A percentile compares a stretch with the other conserved stretches of the same genome.
These are phyloP conservation scores for Hymenoscyphus fructigenus DNA, from an alignment of 2,329 filamentous ascomycete genomes.

Conservation along the genomic window DNA sequence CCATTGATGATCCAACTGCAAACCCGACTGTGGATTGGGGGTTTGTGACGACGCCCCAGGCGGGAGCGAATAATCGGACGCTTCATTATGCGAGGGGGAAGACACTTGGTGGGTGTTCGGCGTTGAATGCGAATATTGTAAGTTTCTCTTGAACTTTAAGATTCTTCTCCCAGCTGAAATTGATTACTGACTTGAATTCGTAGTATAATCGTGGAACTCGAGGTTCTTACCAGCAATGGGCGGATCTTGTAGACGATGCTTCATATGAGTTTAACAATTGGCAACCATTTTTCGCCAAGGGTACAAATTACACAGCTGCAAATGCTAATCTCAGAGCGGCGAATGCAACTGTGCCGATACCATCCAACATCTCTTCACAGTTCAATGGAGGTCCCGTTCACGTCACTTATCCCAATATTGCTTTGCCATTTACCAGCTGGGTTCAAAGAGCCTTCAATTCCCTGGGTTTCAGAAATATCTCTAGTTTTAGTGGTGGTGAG, in stretches of 20 bases:
- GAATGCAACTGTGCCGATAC: conserved; percentile 35
- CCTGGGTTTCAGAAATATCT: conserved; percentile 39
- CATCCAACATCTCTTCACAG: conserved; percentile 32
- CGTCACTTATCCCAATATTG: conserved; percentile 17
- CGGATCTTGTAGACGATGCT: conserved; percentile 40
- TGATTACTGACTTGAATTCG: conserved; percentile 29
- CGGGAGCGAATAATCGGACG: conserved; percentile 15
- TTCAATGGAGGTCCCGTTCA: conserved; percentile 22
- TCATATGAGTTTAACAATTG: conserved; percentile 48
- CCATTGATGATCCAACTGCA: neutral
- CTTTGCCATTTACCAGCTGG: conserved; percentile 14
- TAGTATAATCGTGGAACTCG: conserved; percentile 33
- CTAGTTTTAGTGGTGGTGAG: conserved; percentile 43
- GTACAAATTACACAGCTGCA: conserved; percentile 26
- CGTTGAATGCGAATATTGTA: neutral
- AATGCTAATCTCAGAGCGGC: conserved; percentile 28
- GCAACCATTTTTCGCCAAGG: conserved; percentile 46
- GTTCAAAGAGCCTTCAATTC: conserved; percentile 40
- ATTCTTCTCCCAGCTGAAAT: neutral
- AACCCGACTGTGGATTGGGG: conserved; percentile 19
- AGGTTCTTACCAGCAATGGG: conserved; percentile 43
- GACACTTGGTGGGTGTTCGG: conserved; percentile 35
- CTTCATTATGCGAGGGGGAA: conserved; percentile 36
- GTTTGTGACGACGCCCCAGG: conserved; percentile 20
- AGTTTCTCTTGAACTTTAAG: neutral